Base-by-base conservation (phyloP, 352 stramenopile genomes). In the Phytophthora nicotianae region DNA sequence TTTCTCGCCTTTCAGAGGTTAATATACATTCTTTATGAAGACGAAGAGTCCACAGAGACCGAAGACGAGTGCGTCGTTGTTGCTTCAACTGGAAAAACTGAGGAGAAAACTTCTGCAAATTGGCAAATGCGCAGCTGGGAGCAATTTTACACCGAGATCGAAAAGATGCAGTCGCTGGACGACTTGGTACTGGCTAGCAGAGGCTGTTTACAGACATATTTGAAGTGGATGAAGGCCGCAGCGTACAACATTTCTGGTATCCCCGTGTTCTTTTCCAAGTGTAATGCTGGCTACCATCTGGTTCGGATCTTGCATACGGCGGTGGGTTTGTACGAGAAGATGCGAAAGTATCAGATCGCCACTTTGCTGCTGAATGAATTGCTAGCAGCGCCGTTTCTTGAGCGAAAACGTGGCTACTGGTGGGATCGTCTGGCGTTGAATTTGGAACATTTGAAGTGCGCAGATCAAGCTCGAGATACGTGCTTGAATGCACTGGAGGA, bases 401-500 rank as follows among this genome's bases (percentile, higher is more conserved):
- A 74, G 17, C 70, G 81, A 21, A 92, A 93, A 50, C 79, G 86
- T 3, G 83, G 81, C 0, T 74, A 81, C 32, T 95, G 84, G 87
- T 94, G 84, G 69, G 75, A 89, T 46, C 79, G 85, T 6, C 65
- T 95, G 4, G 81, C 85, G 3, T 56, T 91, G 35, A 93, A 93
- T 32, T 57, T 86, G 53, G 84, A 93, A 59, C 79, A 91, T 62
- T 53, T 91, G 14, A 91, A 93, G 40, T 83, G 79, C 24, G 35
- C 55, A 7, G 58, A 78, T 10, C 77, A 92, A 65, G 83, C 83
- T 23, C 57, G 38, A 46, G 58, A 50, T 9, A 68, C 81, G 0
- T 92, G 82, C 40, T 20, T 63, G 20, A 81, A 89, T 50, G 84
- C 81, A 13, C 49, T 95, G 5, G 50, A 73, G 4, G 83, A 95